These are phyloP conservation scores for Endocarpon pusillum DNA, from an alignment of 495 filamentous ascomycete genomes.

Conservation along the genomic window DNA sequence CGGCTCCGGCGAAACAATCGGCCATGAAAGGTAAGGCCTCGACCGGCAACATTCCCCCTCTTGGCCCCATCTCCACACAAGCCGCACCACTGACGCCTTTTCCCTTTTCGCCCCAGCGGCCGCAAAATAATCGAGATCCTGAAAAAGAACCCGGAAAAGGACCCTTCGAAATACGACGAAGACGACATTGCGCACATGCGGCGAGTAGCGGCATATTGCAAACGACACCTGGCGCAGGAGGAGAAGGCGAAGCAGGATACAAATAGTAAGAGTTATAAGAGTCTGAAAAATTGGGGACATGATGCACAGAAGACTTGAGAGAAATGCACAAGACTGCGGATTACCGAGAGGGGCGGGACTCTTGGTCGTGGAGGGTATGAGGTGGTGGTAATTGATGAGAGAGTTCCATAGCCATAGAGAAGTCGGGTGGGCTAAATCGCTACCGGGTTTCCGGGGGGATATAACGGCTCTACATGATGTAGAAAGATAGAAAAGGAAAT, in stretches of 20 bases:
- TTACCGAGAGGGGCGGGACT: too few relatives aligned
- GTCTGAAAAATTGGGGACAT: slow-evolving; percentile 54
- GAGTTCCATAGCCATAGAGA: too few relatives aligned
- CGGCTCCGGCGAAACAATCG: slow-evolving; percentile 42
- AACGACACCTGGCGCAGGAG: slow-evolving; percentile 51
- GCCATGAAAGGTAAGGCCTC: slow-evolving; percentile 37
- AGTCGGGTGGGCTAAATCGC: too few relatives aligned
- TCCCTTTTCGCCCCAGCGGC: slow-evolving; percentile 21
- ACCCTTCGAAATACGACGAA: slow-evolving; percentile 33
- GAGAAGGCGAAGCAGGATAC: slow-evolving; percentile 36
- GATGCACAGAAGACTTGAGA: slow-evolving; percentile 45
- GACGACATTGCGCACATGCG: slow-evolving; percentile 48
- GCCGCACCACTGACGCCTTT: slow-evolving; percentile 1
- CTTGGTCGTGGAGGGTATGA: too few relatives aligned
- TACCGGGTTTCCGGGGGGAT: too few relatives aligned
- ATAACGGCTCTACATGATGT: too few relatives aligned
- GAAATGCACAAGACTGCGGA: too few relatives aligned
- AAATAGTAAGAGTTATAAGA: slow-evolving; percentile 37
- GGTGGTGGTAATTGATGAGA: too few relatives aligned
- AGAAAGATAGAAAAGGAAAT: too few relatives aligned
- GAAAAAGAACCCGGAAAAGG: slow-evolving; percentile 39
- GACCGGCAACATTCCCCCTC: neutral
- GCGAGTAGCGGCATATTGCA: slow-evolving; percentile 43
- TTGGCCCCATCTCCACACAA: neutral
- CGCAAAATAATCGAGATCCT: slow-evolving; percentile 49